Conservation (phyloP, 495 filamentous ascomycete species). For the Neurospora discreta region DNA sequence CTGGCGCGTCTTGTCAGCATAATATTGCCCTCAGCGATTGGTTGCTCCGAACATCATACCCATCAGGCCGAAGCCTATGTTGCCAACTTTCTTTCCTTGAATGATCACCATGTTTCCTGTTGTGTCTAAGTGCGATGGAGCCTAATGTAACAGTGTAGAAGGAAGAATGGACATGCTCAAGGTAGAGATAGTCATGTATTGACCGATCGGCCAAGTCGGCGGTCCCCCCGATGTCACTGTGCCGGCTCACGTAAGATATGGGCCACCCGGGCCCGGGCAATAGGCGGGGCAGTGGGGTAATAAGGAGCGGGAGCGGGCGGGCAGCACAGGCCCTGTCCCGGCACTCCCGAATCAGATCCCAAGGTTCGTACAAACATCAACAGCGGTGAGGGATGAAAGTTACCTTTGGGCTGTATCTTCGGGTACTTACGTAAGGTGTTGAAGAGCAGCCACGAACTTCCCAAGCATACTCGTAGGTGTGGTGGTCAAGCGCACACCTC, state of each 20-base stretch:
- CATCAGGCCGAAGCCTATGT: slow-evolving; percentile 50
- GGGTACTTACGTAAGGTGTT: background rate
- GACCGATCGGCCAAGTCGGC: background rate
- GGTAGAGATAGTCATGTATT: background rate
- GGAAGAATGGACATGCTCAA: background rate
- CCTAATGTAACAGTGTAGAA: background rate
- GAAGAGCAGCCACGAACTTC: background rate
- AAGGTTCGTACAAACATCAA: background rate
- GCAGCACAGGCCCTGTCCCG: background rate
- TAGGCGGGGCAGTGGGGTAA: background rate
- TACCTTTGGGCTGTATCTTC: background rate
- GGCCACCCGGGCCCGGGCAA: background rate
- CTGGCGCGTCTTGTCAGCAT: slow-evolving; percentile 23
- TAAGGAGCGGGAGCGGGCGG: background rate
- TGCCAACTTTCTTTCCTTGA: slow-evolving; percentile 41
- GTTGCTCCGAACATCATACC: slow-evolving; percentile 12
- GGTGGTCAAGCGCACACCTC: background rate
- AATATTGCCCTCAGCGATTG: background rate
- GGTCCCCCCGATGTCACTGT: background rate
- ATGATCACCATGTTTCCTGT: slow-evolving; percentile 12
- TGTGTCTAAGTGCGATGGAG: background rate
- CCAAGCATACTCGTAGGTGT: background rate
- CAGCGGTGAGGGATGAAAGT: background rate
- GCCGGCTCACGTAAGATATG: background rate
- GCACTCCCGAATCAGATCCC: background rate